Evolutionary conservation across 2,329 filamentous ascomycete species (phyloP), one percentile per base, ranked within the genome.

Genomic region (Sporothrix euskadiensis): DNA sequence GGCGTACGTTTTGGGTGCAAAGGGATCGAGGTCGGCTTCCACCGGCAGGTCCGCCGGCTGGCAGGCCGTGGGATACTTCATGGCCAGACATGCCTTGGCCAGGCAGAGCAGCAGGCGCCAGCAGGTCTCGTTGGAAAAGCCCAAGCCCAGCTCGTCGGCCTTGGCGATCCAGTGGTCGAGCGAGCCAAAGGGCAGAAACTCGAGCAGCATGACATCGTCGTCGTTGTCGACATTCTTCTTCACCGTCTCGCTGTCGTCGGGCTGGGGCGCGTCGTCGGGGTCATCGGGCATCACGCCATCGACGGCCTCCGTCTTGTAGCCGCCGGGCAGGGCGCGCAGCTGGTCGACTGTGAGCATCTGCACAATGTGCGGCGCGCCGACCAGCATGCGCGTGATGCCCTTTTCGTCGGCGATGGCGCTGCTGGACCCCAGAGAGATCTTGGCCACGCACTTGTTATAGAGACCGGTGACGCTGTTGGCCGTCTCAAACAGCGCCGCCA

Each of bases 41-140:
- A 66, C 72, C 22, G 19, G 32, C 8, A 52, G 14, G 52, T 22
- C 44, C 12, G 16, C 14, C 0, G 41, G 30, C 30, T 65, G 68
- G 26, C 44, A 47, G 1, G 70, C 19, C 0, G 77, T 73, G 4
- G 76, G 77, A 10, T 73, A 74, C 22, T 74, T 39, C 74, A 78
- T 71, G 10, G 75, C 71, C n/a, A 75, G 57, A 63, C 75, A 76
- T 5, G 41, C 76, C 16, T 75, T 69, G 12, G 74, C 73, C 16
- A 78, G 59, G 56, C 76, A 78, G 32, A 66, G 57, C 7, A 77
- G 68, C 47, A 76, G 69, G 1, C 69, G 71, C 77, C 77, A 78
- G 12, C 76, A 73, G 3, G 61, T 61, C 9, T 71, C 63, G 4
- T 65, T 39, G 1, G 73, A 69, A 2, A 75, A 56, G 10, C 26